phyloP scores from a whole-genome alignment of 495 filamentous ascomycete genomes.

The Bathelium albidoporum region DNA sequence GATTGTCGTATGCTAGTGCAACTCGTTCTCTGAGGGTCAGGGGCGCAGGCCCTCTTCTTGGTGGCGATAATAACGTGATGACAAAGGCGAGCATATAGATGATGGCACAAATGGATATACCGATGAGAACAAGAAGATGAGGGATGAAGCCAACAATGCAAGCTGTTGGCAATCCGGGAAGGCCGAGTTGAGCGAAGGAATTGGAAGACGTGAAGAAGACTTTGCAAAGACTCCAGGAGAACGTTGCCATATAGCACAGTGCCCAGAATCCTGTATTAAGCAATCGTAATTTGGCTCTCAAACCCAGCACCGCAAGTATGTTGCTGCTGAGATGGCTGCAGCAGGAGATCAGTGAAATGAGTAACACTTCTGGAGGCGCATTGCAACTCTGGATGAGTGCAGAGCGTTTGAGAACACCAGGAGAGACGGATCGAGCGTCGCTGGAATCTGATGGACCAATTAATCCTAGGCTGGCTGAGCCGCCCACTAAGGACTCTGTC shows the following conservation, averaged over 20 bases:
- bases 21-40: constrained; percentile 46
- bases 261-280: constrained; percentile 84
- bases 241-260: constrained; percentile 71
- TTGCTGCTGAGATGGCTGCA: constrained; percentile 85
- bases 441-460: constrained; percentile 37
- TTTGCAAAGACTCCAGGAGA: constrained; percentile 53
- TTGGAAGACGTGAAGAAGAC: constrained; percentile 18
- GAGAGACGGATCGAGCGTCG: not conserved
- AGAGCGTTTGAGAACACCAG: constrained; percentile 23
- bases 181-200: constrained; percentile 25
- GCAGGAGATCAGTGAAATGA: constrained; percentile 77
- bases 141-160: constrained; percentile 93
- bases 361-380: constrained; percentile 77
- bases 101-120: constrained; percentile 58
- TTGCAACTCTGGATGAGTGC: constrained; percentile 51
- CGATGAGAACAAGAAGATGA: constrained; percentile 70
- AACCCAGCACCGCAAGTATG: constrained; percentile 63
- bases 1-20: constrained; percentile 62
- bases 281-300: constrained; percentile 68
- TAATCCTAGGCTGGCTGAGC: constrained; percentile 58
- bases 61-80: constrained; percentile 63
- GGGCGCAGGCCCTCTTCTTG: constrained; percentile 30
- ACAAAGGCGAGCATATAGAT: constrained; percentile 71
- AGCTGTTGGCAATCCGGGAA: constrained; percentile 80
- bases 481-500: constrained; percentile 75